Conservation (phyloP, 805 yeast genomes). For the Saccharomycopsis sp. region DNA sequence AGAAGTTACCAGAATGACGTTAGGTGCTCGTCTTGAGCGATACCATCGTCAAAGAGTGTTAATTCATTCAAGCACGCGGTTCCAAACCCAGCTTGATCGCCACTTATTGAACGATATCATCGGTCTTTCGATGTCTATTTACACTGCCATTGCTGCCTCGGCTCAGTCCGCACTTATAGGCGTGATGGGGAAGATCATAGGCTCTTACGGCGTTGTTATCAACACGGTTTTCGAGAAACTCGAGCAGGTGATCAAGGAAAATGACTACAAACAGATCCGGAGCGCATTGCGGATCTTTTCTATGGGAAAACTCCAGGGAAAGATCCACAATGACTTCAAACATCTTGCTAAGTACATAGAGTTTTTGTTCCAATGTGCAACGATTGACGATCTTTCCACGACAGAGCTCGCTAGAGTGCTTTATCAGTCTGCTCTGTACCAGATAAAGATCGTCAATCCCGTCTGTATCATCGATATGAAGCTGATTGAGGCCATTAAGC, state of each 20-base stretch:
- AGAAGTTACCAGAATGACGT: conserved; percentile 68
- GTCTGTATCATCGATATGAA: conserved; percentile 47
- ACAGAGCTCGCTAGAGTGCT: conserved; percentile 48
- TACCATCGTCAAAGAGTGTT: conserved; percentile 71
- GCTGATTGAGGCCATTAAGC: conserved; percentile 38
- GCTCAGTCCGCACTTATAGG: conserved; percentile 66
- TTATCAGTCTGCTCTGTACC: conserved; percentile 35
- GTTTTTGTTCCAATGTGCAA: conserved; percentile 48
- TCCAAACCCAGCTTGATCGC: conserved; percentile 61
- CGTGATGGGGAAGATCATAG: conserved; percentile 63
- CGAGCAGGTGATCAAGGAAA: conserved; percentile 39
- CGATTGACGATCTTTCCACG: conserved; percentile 50
- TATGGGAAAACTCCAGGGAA: conserved; percentile 49
- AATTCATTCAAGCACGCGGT: conserved; percentile 65
- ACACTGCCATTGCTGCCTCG: conserved; percentile 57
- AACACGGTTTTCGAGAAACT: conserved; percentile 44
- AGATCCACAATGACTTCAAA: conserved; percentile 51
- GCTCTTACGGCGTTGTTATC: conserved; percentile 53
- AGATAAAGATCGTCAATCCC: conserved; percentile 41
- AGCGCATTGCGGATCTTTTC: conserved; percentile 57
- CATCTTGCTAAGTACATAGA: conserved; percentile 43
- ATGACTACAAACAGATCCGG: conserved; percentile 51
- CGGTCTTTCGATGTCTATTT: conserved; percentile 58
- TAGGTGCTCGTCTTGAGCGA: conserved; percentile 68
- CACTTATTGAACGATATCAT: conserved; percentile 60